Percentiles rank a stretch among this genome's conserved stretches.
Conservation (phyloP, 305 asterid species). For the Fraxinus xanthoxyloides region DNA sequence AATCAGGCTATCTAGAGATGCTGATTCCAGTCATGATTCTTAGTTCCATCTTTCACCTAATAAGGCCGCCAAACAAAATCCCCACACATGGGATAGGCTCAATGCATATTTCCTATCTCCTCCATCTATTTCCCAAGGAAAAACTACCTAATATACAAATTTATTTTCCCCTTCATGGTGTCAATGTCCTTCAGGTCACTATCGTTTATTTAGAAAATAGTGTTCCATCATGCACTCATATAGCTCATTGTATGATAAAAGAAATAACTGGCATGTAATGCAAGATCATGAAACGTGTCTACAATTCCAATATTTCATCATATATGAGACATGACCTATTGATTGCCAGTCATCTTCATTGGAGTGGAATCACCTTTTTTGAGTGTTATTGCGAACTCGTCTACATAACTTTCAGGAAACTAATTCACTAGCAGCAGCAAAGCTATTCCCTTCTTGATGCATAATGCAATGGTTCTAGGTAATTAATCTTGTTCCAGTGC, state of each 20-base stretch:
- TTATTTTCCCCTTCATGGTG: neutral
- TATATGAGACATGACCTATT: neutral
- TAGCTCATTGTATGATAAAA: neutral
- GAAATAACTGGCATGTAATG: neutral
- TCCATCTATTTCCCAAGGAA: neutral
- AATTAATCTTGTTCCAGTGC: neutral
- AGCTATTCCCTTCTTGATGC: neutral
- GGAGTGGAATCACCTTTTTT: neutral
- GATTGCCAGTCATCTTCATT: neutral
- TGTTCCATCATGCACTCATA: neutral
- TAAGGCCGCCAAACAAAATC: neutral
- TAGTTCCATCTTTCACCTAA: neutral
- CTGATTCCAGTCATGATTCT: neutral
- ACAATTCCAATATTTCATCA: neutral
- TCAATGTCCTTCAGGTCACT: constrained; percentile 8
- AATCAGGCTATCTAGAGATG: neutral
- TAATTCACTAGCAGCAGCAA: neutral
- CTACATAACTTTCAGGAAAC: neutral
- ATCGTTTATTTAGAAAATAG: neutral
- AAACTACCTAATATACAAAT: neutral
- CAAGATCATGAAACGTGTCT: neutral
- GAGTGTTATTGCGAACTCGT: neutral
- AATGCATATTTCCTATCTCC: neutral
- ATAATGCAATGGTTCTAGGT: constrained; percentile 8
- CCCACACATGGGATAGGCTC: neutral